Base-by-base conservation (phyloP, 2,329 filamentous ascomycete species). In the Apiospora koreana region DNA sequence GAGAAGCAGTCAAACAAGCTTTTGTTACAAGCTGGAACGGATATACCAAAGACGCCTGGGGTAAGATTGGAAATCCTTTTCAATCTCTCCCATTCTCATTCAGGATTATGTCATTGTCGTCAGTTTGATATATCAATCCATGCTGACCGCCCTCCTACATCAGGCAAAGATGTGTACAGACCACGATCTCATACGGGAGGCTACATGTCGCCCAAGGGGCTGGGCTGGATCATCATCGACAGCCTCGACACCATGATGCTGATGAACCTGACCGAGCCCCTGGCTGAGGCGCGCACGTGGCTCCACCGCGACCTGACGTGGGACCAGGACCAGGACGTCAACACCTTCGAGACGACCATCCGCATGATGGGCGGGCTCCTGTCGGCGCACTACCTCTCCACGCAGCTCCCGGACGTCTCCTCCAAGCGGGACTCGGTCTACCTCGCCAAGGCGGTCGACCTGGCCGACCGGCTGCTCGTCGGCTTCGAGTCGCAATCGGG, bases 221-320 rank as follows among this genome's bases (percentile, higher is more conserved):
- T 99, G 81, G 96, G 96, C 41, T 99, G 96, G 96, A 98, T 98
- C 77, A 98, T 99, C 72, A 92, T 99, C 70, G 96, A 99, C 83
- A 91, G 95, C 16, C 85, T 99, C 73, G 96, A 99, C 81, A 99
- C 96, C 0, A 89, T 98, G 87, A 99, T 99, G 84, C 86, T 99
- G 72, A 99, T 99, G 96, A 98, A 98, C 80, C 86, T 97, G 74
- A 98, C 95, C 14, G 92, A 90, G 43, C 91, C 95, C 72, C 87
- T 99, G 50, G 87, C 91, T 46, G 91, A 96, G 77, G 95, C 96
- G 43, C 88, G 95, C 69, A 89, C 97, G 78, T 99, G 96, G 96
- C 90, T 99, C 65, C 87, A 93, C 1, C 91, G 90, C 3, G 91
- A 91, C 10, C 82, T 98, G 73, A 91, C 91, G 12, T 98, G 97